A percentile compares a stretch with the other conserved stretches of the same genome.
These are phyloP conservation scores for Elongisporangium anandrum DNA, from an alignment of 352 stramenopile genomes.

Conservation along the genomic window DNA sequence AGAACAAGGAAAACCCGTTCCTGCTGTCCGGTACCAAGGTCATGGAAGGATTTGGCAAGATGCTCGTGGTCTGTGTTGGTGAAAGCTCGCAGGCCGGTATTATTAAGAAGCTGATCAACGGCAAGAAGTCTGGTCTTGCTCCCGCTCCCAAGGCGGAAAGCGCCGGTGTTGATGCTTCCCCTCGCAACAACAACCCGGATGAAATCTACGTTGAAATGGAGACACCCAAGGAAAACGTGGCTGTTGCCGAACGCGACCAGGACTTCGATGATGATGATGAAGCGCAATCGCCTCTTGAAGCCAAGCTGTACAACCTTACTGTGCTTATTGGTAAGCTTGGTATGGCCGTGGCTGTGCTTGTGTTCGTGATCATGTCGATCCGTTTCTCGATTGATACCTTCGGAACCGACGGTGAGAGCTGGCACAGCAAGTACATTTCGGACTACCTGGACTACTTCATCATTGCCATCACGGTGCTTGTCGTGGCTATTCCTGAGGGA, in stretches of 20 bases:
- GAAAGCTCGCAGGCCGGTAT: conserved; percentile 91
- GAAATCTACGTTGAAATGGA: conserved; percentile 16
- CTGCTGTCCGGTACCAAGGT: conserved; percentile 93
- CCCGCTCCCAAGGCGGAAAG: neutral
- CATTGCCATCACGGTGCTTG: conserved; percentile 61
- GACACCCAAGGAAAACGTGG: conserved; percentile 4
- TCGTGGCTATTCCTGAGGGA: conserved; percentile 76
- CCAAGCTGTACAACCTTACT: conserved; percentile 56
- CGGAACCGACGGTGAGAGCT: conserved; percentile 15
- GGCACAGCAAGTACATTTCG: conserved; percentile 13
- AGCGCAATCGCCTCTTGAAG: conserved; percentile 34
- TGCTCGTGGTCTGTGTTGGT: conserved; percentile 93
- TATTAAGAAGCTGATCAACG: conserved; percentile 82
- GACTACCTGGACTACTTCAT: conserved; percentile 57
- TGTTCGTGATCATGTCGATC: conserved; percentile 34
- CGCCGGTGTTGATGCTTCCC: neutral
- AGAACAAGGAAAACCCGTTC: conserved; percentile 86
- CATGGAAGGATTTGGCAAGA: conserved; percentile 89
- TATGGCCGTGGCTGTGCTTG: conserved; percentile 28
- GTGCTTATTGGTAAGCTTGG: conserved; percentile 40
- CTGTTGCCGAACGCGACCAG: conserved; percentile 1
- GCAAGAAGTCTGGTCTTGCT: no score
- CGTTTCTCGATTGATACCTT: conserved; percentile 20
- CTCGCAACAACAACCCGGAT: neutral
- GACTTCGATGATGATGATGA: conserved; percentile 4